phyloP scores from a whole-genome alignment of 768 basidiomycete genomes.

The Hygrocybe punicea region DNA sequence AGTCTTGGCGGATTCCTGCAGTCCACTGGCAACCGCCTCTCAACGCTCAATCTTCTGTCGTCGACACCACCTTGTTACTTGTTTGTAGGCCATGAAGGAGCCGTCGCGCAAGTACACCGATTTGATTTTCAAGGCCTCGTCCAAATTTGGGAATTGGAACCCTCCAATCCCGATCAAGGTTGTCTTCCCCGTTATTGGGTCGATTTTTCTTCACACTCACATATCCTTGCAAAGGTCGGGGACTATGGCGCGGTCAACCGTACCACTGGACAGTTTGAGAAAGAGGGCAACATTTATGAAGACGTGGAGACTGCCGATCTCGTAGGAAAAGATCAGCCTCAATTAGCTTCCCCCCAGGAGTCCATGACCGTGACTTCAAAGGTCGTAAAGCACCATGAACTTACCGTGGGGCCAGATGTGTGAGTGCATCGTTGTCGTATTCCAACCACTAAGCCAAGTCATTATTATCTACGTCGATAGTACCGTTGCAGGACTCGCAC shows the following conservation, averaged over 20 bases:
- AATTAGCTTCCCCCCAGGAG: constrained; percentile 15
- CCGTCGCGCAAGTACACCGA: constrained; percentile 34
- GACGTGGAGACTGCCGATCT: constrained; percentile 16
- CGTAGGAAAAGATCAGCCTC: constrained; percentile 13
- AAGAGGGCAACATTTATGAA: constrained; percentile 34
- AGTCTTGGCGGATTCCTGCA: too few species aligned
- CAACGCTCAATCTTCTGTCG: too few species aligned
- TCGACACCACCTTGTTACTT: too few species aligned
- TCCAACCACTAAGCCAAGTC: not conserved
- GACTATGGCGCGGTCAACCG: constrained; percentile 31
- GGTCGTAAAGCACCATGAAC: constrained; percentile 15
- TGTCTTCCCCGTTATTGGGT: constrained; percentile 1
- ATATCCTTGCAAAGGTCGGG: constrained; percentile 28
- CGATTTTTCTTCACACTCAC: not conserved
- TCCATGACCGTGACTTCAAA: constrained; percentile 23
- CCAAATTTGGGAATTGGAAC: constrained; percentile 41
- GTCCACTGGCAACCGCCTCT: too few species aligned
- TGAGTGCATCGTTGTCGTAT: constrained; percentile 5
- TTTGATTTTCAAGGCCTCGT: constrained; percentile 28
- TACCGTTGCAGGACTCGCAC: constrained; percentile 24
- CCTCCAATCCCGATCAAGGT: constrained; percentile 34
- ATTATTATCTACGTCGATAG: not conserved
- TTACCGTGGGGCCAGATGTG: constrained; percentile 17
- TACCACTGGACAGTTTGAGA: constrained; percentile 27
- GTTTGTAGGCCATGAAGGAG: constrained; percentile 13